A percentile compares a stretch with the other conserved stretches of the same genome.
Conservation (phyloP, 495 filamentous ascomycete genomes). For the Cladorrhinum samala region DNA sequence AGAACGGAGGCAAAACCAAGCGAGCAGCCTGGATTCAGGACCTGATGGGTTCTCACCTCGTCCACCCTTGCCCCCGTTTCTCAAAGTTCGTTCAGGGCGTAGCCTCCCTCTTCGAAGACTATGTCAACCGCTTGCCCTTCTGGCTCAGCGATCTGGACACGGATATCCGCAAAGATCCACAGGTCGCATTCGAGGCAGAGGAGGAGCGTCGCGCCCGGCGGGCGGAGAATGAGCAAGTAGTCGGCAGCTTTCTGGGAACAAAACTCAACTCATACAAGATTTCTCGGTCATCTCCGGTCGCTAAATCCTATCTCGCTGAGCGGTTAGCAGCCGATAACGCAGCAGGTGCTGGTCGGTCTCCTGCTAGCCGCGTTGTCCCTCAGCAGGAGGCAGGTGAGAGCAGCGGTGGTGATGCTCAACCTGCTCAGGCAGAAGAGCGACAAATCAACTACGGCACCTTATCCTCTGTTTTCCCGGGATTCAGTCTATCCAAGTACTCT, state of each 20-base stretch:
- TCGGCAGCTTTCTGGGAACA: slow-evolving; percentile 72
- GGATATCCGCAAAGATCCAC: slow-evolving; percentile 88
- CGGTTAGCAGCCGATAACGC: slow-evolving; percentile 34
- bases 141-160: slow-evolving; percentile 87
- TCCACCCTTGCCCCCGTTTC: slow-evolving; percentile 83
- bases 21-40: slow-evolving; percentile 83
- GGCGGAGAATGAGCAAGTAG: slow-evolving; percentile 79
- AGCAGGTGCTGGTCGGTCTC: too few species aligned
- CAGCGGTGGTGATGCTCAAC: slow-evolving; percentile 22
- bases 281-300: slow-evolving; percentile 56
- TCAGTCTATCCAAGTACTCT: slow-evolving; percentile 66
- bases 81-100: slow-evolving; percentile 96
- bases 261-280: slow-evolving; percentile 46
- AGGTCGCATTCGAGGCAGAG: slow-evolving; percentile 84
- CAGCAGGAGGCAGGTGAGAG: slow-evolving; percentile 18
- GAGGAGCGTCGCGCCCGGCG: slow-evolving; percentile 72
- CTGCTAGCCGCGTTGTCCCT: slow-evolving; percentile 7
- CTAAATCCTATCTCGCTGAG: slow-evolving; percentile 48
- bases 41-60: slow-evolving; percentile 83
- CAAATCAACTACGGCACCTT: slow-evolving; percentile 43
- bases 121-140: slow-evolving; percentile 93
- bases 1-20: slow-evolving; percentile 53
- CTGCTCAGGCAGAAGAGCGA: slow-evolving; percentile 3
- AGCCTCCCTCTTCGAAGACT: slow-evolving; percentile 84
- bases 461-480: slow-evolving; percentile 60